Base-by-base conservation (phyloP, 345 rosid genomes). In the Brassica incana region DNA sequence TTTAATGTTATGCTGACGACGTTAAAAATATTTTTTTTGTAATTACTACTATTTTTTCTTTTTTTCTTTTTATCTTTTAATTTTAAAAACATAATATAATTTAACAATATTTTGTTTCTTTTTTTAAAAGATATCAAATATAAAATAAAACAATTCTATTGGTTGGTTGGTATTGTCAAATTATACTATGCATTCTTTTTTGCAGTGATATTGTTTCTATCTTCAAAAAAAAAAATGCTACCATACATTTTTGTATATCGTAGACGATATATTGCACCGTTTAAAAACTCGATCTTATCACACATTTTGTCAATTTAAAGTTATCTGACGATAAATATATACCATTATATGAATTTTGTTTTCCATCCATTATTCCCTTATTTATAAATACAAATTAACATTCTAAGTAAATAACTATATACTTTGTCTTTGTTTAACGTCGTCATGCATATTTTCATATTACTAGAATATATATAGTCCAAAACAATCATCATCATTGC, bases 401-500 rank as follows among this genome's bases (percentile, higher is more conserved):
- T 29, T 35, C 6, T 54, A 8, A 18, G 27, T 29, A 60, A 62
- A 5, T 40, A 9, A 29, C 15, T 54, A 60, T 35, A 35, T 35
- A 5, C 23, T 20, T 20, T 20, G 23, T 20, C 23, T 20, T 20
- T 20, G 23, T 20, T 20, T 20, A 20, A 20, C 23, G 23, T 20
- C 23, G 23, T 20, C 23, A 20, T 20, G 23, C 23, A 20, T 20
- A 1, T 20, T 20, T 20, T 20, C 23, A 20, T 20, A 20, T 20
- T 20, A 20, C 23, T 20, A 20, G 23, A 45, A 35, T 11, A 58
- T n/a, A 15, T 59, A 38, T 33, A 79, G 78, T 74, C 78, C 75
- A 74, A 74, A 79, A 59, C 27, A 18, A 50, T 67, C 69, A 79
- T 79, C 64, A 78, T 73, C 74, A 73, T 67, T n/a, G 35, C 20